Base-by-base conservation (phyloP, 139 green algal species). In the Picochlorum sp. region DNA sequence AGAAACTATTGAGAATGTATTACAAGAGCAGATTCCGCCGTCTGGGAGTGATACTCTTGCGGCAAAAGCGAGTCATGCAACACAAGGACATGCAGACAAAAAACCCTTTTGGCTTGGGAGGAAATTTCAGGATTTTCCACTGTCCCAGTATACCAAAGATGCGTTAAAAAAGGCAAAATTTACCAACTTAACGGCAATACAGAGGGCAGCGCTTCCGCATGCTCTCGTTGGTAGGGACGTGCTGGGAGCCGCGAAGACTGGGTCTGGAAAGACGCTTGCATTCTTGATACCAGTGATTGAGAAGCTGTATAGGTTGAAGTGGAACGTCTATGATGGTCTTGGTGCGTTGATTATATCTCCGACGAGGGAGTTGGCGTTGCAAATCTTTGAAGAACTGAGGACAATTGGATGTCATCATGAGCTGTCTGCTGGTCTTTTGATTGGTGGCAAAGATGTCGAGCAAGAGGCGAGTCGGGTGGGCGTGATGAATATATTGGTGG, bases 211-310 rank as follows among this genome's bases (percentile, higher is more conserved):
- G 4, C 61, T 99, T 32, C 94, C 94, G 2, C 90, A 97, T 51
- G 90, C 91, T 8, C 80, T 99, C 20, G 72, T 60, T 20, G 93
- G 91, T 1, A 68, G 94, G 1, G 93, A 99, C 59, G 75, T 98
- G 6, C 76, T 99, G 41, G 93, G 94, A 16, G 94, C 94, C 2
- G 94, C 94, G 8, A 99, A 98, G 69, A 99, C 93, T 3, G 94
- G 94, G n/a, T 93, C 71, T 23, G 76, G 14, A 41, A 99, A 99
- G 76, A 98, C 94, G 2, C 75, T 99, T 15, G 76, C 89, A 6
- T 99, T 98, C 74, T 64, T 97, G 9, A 79, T 99, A 6, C 91
- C 94, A 30, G 79, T 95, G 60, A 74, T 98, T 20, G 93, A 98
- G 78, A 68, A 66, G 66, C 83, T 98, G 67, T 96, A 89, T 65